Evolutionary conservation across 305 asterid genomes (phyloP), one percentile per base, ranked within the genome.

Genomic region (Fraxinus ornus): DNA sequence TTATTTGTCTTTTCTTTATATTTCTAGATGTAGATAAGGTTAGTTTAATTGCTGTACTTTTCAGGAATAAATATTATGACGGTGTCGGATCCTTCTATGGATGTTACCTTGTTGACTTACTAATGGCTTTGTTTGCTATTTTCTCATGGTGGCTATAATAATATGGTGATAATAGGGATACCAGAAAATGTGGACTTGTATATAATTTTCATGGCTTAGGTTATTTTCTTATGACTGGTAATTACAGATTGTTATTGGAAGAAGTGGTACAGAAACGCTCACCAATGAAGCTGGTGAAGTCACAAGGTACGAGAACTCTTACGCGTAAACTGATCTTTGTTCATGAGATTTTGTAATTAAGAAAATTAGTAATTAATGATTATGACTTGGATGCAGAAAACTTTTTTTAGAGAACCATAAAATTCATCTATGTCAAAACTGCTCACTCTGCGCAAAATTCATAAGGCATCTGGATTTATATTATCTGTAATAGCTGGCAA

Each of bases 201-300:
- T 13, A 68, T 13, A 68, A 68, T 47, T 28, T 68, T 68, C 21
- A 68, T 28, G 32, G 35, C 72, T 13, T 68, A 26, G 75, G 3
- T 26, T 68, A 17, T 68, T 41, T 41, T 41, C 32, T 26, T 66
- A 44, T 44, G 52, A 44, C 52, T 41, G 76, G 28, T 64, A 78
- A 77, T 78, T 82, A 84, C 91, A 96, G 98, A 96, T 94, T 90
- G 99, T 96, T 32, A 93, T 96, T 72, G 99, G 99, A 85, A 85
- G 98, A 87, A 89, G 75, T 37, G 98, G 99, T 39, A 89, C 93
- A 3, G 99, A 96, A 78, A 92, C 91, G 95, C 98, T 96, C 81
- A 94, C 98, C 32, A 93, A 94, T 80, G 99, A 96, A 89, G 97
- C 98, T 72, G 98, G 99, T 70, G 98, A 96, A 83, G 97, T 95